phyloP scores from a whole-genome alignment of 2,329 filamentous ascomycete species.

The Parafenestella ontariensis region DNA sequence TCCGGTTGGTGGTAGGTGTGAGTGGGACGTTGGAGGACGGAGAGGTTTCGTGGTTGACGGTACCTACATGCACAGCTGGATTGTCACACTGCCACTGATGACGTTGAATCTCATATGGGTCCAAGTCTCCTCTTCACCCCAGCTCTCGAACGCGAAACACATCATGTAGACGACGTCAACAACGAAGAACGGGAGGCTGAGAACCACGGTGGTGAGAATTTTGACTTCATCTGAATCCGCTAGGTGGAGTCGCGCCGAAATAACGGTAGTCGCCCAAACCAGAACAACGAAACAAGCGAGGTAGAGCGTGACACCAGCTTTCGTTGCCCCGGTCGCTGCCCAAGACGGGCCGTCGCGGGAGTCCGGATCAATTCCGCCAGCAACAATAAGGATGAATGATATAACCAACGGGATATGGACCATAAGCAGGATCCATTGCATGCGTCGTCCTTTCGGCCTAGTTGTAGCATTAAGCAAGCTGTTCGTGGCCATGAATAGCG shows the following conservation, averaged over 20 bases:
- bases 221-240: constrained; percentile 42
- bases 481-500: constrained; percentile 45
- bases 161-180: constrained; percentile 49
- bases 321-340: constrained; percentile 43
- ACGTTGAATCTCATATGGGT: constrained; percentile 41
- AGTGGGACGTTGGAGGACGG: neutral
- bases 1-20: neutral
- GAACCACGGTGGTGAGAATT: constrained; percentile 44
- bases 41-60: neutral
- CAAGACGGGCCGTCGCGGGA: constrained; percentile 40
- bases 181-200: constrained; percentile 46
- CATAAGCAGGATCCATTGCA: constrained; percentile 47
- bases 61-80: constrained; percentile 47
- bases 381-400: constrained; percentile 46
- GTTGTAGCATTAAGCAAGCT: constrained; percentile 44
- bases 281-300: constrained; percentile 43
- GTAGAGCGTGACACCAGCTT: constrained; percentile 45
- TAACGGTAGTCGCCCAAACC: constrained; percentile 46
- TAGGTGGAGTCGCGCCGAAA: constrained; percentile 44
- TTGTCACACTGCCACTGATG: constrained; percentile 43
- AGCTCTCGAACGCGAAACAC: constrained; percentile 45
- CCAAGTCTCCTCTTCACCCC: constrained; percentile 15
- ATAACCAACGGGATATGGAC: constrained; percentile 42
- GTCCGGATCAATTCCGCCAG: constrained; percentile 45
- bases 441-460: constrained; percentile 44